Evolutionary conservation across 345 rosid genomes (phyloP), one percentile per base, ranked within the genome.

Genomic region (Sapria himalayana): DNA sequence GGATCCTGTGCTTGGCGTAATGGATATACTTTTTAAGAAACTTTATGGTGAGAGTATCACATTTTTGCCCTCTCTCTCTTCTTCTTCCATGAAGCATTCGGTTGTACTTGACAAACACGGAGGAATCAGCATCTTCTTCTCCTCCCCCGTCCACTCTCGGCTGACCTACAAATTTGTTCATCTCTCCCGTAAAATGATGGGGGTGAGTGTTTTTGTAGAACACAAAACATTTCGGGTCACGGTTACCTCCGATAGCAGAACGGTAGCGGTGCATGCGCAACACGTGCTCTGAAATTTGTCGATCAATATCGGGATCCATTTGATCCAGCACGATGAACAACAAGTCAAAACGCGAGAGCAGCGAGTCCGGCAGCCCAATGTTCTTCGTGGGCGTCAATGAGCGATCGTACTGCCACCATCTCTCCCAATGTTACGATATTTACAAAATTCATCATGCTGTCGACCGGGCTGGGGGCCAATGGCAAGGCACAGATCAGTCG

Each of bases 321-420:
- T 89, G 98, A 65, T 89, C 98, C 79, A 89, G 46, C 37, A 89
- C 95, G 50, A 89, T 89, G 58, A 89, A 89, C 29, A 89, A 65
- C 27, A 89, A 53, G 64, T 89, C 98, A 61, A 89, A 89, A 54
- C 98, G 98, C 57, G 98, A 89, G 37, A 89, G 95, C 69, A 89
- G 61, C 10, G 98, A 89, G 69, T 89, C 98, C 51, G 98, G 98
- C 54, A 89, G 98, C 50, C 98, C 98, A 58, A 89, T 89, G 63
- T 89, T 89, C 70, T 89, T 89, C 29, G 98, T 89, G 29, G 98
- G 95, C 37, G 98, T 89, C 50, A 89, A 41, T 24, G 98, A 89
- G 39, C 98, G 91, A 41, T 89, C 98, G 64, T 89, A 82, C 98
- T 89, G 79, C 51, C n/a, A n/a, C n/a, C n/a, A n/a, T n/a, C n/a